A percentile compares a stretch with the other conserved stretches of the same genome.
Evolutionary conservation across 2,329 filamentous ascomycete species (phyloP).

Genomic region (Knufia petricola): DNA sequence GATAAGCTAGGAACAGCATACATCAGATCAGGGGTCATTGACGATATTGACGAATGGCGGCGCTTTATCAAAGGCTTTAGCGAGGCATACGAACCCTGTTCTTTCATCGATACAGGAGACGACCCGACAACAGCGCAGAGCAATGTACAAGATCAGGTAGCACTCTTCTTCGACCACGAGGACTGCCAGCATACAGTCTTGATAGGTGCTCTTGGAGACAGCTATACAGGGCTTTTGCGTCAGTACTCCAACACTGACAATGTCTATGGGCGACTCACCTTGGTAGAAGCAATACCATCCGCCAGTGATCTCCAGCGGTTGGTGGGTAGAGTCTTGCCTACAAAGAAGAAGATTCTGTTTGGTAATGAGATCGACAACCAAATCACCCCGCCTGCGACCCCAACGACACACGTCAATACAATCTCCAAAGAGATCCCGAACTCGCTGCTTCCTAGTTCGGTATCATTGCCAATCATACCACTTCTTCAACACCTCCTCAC

Average conservation of each 20-base stretch:
- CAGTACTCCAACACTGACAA: slow-evolving; percentile 23
- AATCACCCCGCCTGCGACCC: not conserved
- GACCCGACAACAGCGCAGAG: slow-evolving; percentile 36
- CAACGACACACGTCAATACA: not conserved
- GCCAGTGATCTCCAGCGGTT: slow-evolving; percentile 27
- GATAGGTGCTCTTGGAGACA: slow-evolving; percentile 33
- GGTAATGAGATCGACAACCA: not conserved
- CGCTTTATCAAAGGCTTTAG: slow-evolving; percentile 37
- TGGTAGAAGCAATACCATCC: slow-evolving; percentile 32
- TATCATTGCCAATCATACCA: too few species aligned
- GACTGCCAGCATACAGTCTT: slow-evolving; percentile 34
- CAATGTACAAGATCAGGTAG: slow-evolving; percentile 32
- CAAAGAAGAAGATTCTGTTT: slow-evolving; percentile 43
- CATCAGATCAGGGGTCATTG: slow-evolving; percentile 24
- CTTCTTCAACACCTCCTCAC: too few species aligned
- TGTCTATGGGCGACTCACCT: slow-evolving; percentile 13
- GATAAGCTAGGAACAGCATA: slow-evolving; percentile 30
- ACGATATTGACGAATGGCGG: slow-evolving; percentile 21
- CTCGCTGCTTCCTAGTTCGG: not conserved
- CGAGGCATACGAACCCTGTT: slow-evolving; percentile 28
- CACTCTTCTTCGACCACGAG: slow-evolving; percentile 25
- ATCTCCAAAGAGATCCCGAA: not conserved
- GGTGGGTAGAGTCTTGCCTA: slow-evolving; percentile 13
- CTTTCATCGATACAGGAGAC: slow-evolving; percentile 35
- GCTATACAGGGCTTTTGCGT: slow-evolving; percentile 33